These are phyloP conservation scores for Dendrobium catenatum DNA, from an alignment of 106 monocot species.

Conservation along the genomic window DNA sequence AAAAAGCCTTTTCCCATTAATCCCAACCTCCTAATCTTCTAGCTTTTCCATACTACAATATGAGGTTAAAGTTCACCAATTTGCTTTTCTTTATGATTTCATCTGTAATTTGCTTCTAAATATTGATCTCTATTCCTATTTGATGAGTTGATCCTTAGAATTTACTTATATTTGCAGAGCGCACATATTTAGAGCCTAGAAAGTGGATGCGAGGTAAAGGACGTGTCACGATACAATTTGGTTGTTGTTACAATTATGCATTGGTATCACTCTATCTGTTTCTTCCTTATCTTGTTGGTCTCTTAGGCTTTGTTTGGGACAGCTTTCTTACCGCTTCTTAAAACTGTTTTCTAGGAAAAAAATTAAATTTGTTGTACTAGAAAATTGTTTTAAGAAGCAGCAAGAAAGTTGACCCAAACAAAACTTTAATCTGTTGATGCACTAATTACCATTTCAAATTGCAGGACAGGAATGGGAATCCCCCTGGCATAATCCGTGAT, in stretches of 20 bases:
- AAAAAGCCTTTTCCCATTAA: not conserved
- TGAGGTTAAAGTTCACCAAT: not conserved
- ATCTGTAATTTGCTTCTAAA: not conserved
- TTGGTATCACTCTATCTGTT: constrained; percentile 26
- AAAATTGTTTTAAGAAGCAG: too few species aligned
- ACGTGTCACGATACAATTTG: constrained; percentile 85
- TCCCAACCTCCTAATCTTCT: not conserved
- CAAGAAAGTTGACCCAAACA: too few species aligned
- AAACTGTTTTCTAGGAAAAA: too few species aligned
- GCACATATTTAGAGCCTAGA: constrained; percentile 70
- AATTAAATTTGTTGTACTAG: too few species aligned
- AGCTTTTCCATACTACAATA: not conserved
- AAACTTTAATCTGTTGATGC: not conserved
- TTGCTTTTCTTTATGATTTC: not conserved
- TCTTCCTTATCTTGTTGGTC: not conserved
- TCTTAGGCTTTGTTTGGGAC: not conserved
- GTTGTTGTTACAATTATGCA: constrained; percentile 91
- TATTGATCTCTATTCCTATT: not conserved
- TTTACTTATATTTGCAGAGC: constrained; percentile 32
- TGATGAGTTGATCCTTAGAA: not conserved
- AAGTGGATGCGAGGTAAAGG: constrained; percentile 96
- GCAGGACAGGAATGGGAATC: constrained; percentile 46
- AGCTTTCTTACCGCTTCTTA: too few species aligned
- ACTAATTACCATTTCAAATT: not conserved
- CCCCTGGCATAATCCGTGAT: constrained; percentile 40